Conservation (phyloP, 2,329 filamentous ascomycete species). For the Geosmithia morbida region DNA sequence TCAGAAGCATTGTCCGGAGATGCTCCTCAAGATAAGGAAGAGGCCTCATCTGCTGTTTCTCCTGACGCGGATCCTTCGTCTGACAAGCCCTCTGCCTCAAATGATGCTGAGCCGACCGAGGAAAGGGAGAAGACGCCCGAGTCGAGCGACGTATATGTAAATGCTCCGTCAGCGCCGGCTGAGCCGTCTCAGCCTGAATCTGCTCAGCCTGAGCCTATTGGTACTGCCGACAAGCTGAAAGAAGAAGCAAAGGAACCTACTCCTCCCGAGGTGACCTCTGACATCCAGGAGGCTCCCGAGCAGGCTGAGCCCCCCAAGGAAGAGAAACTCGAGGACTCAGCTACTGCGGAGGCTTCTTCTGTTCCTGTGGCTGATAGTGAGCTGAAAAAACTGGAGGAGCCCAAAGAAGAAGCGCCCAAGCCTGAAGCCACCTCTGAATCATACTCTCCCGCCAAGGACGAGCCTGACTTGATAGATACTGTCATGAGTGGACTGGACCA, state of each 20-base stretch:
- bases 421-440: neutral
- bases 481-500: conserved; percentile 29
- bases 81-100: neutral
- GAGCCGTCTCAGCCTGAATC: neutral
- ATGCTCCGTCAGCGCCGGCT: neutral
- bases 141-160: neutral
- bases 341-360: neutral
- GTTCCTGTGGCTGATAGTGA: neutral
- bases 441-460: conserved; percentile 14
- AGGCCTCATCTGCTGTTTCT: conserved; percentile 4
- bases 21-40: conserved; percentile 12
- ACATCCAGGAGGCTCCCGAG: neutral
- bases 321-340: neutral
- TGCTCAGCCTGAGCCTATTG: neutral
- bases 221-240: neutral
- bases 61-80: neutral
- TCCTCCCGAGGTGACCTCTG: neutral
- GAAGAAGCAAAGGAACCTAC: conserved; percentile 1
- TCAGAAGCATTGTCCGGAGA: conserved; percentile 9
- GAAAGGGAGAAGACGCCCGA: neutral
- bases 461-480: conserved; percentile 28
- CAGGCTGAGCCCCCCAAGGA: neutral
- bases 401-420: conserved; percentile 1
- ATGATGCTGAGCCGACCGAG: neutral
- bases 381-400: neutral